Conservation (phyloP, 176 grass and related monocot species). For the Chrysopogon serrulatus region DNA sequence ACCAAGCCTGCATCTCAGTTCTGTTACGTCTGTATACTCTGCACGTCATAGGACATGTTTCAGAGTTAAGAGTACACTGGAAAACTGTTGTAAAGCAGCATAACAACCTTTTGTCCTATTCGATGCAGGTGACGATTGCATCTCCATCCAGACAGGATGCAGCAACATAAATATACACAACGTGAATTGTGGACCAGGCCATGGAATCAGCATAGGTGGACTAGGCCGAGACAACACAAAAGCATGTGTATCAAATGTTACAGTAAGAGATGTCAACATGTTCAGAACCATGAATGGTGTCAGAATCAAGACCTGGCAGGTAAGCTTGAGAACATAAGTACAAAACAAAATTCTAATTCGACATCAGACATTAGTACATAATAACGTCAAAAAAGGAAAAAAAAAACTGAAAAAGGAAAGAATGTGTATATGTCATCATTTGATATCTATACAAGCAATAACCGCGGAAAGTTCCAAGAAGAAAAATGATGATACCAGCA, state of each 20-base stretch:
- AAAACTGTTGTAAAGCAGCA: not conserved
- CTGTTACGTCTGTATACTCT: constrained; percentile 9
- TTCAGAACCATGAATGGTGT: constrained; percentile 90
- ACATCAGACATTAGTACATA: not conserved
- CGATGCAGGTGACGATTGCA: constrained; percentile 76
- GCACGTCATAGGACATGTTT: constrained; percentile 11
- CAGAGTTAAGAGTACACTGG: constrained; percentile 1
- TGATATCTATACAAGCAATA: not conserved
- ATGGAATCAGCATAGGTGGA: constrained; percentile 98
- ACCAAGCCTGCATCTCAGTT: constrained; percentile 22
- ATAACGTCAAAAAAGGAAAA: not conserved
- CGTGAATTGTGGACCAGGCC: constrained; percentile 94
- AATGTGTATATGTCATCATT: not conserved
- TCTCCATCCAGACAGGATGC: constrained; percentile 99
- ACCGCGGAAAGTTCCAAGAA: not conserved
- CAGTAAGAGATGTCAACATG: constrained; percentile 85
- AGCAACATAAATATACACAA: constrained; percentile 90
- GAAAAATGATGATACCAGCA: not conserved
- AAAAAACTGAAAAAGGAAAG: not conserved
- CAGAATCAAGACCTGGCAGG: constrained; percentile 99
- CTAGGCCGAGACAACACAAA: constrained; percentile 94
- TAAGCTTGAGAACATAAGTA: constrained; percentile 32
- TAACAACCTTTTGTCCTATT: constrained; percentile 28
- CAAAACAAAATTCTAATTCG: constrained; percentile 23
- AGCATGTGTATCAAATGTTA: constrained; percentile 97